Evolutionary conservation across 345 rosid species (phyloP), one percentile per base, ranked within the genome.

Genomic region (Crucihimalaya himalaica): DNA sequence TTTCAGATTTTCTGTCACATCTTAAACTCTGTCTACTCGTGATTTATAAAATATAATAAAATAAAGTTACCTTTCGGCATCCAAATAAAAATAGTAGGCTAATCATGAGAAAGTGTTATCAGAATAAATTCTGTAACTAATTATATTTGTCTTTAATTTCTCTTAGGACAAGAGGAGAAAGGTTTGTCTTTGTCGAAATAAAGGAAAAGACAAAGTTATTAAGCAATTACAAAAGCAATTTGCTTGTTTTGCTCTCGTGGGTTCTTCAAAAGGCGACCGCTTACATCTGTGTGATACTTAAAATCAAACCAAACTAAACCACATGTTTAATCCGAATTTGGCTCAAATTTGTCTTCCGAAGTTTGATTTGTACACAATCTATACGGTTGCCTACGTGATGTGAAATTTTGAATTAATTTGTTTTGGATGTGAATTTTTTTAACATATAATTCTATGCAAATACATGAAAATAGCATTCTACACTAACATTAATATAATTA

Each of bases 221-320:
- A 12, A 69, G 23, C 42, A 56, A 43, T 28, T 6, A 16, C 16
- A 19, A 55, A 40, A 19, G 31, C 18, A 58, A 45, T 34, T 34
- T 47, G 20, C 48, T 21, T 59, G 58, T 59, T 59, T 47, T 23
- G 74, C 58, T 59, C 73, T 70, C 34, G 57, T 45, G 32, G 32
- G 54, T 50, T 46, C 74, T 48, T 46, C 37, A n/a, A 58, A 67
- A 67, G 21, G 37, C 25, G 21, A 34, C 39, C 13, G n/a, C 46
- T 50, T 65, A 34, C 23, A 21, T 14, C 10, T 67, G 35, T 67
- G 25, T 0, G 70, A 67, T 52, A 21, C 47, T 35, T 47, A 7
- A 40, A 35, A 35, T 51, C 48, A n/a, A 23, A 51, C 15, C 11
- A 51, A 51, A 51, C 35, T 10, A 66, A 51, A 39, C 71, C 35